A percentile compares a stretch with the other conserved stretches of the same genome.
Evolutionary conservation across 768 basidiomycete genomes (phyloP).

Genomic region (Suillus bovinus): DNA sequence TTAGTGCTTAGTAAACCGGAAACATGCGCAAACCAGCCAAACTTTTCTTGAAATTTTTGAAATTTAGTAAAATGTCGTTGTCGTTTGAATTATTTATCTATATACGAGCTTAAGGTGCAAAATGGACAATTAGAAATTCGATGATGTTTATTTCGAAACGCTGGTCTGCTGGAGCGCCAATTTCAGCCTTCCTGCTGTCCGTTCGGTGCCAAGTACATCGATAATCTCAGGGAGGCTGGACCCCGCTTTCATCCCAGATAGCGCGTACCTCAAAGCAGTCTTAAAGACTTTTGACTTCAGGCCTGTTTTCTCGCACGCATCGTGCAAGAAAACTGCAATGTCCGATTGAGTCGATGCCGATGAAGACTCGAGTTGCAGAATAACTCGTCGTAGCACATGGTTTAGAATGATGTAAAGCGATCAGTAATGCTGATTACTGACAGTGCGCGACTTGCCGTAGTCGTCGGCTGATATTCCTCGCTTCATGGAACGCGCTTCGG

Average conservation of each 20-base stretch:
- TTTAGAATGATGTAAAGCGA: constrained; percentile 5
- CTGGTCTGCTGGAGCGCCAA: not conserved
- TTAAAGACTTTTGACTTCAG: constrained; percentile 58
- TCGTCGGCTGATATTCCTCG: constrained; percentile 40
- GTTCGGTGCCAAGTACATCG: constrained; percentile 36
- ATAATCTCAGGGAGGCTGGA: constrained; percentile 44
- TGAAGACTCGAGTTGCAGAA: constrained; percentile 1
- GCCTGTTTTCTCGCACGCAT: constrained; percentile 40
- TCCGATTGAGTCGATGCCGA: constrained; percentile 16
- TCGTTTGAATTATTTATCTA: too few species aligned
- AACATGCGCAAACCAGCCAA: too few species aligned
- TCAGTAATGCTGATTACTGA: constrained; percentile 3
- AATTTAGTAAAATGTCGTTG: too few species aligned
- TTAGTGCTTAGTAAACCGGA: too few species aligned
- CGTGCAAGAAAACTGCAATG: constrained; percentile 42
- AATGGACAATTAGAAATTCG: not conserved
- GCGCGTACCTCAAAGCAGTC: constrained; percentile 70
- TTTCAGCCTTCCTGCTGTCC: constrained; percentile 22
- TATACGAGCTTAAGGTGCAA: too few species aligned
- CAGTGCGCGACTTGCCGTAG: constrained; percentile 42
- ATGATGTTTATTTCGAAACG: not conserved
- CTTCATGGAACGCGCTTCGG: constrained; percentile 57
- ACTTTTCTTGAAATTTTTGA: too few species aligned
- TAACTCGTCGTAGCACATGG: constrained; percentile 6
- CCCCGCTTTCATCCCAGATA: constrained; percentile 76